These are phyloP conservation scores for Auriscalpium orientale DNA, from an alignment of 768 basidiomycete species.

Conservation along the genomic window DNA sequence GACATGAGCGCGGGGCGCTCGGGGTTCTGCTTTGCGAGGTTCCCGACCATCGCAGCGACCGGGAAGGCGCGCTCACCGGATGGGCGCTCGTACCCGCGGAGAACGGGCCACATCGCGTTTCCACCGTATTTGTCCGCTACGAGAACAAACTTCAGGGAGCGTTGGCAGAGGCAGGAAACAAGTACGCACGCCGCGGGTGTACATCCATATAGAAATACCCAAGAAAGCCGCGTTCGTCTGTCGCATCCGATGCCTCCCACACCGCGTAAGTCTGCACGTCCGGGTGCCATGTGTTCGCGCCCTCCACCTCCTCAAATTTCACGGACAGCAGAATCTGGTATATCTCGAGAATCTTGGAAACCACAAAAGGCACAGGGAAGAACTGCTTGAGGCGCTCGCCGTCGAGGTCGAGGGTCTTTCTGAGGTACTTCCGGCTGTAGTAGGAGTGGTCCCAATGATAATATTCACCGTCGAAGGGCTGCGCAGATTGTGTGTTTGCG, in stretches of 20 bases:
- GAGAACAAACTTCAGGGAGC: background rate
- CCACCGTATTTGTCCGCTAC: conserved; percentile 75
- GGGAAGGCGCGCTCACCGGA: conserved; percentile 65
- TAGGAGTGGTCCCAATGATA: conserved; percentile 79
- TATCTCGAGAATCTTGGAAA: conserved; percentile 74
- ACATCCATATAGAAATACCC: conserved; percentile 87
- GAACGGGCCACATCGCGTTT: conserved; percentile 77
- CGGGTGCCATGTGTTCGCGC: conserved; percentile 76
- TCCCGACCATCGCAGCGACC: conserved; percentile 81
- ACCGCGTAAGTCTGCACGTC: conserved; percentile 82
- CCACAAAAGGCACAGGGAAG: conserved; percentile 80
- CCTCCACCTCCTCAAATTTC: conserved; percentile 42
- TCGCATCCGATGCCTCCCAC: conserved; percentile 76
- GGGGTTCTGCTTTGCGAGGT: conserved; percentile 78
- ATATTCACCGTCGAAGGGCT: conserved; percentile 64
- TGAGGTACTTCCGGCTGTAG: conserved; percentile 59
- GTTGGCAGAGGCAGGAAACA: background rate
- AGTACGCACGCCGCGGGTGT: conserved; percentile 63
- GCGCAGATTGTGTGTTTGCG: conserved; percentile 33
- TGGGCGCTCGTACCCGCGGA: conserved; percentile 52
- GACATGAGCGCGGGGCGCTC: conserved; percentile 78
- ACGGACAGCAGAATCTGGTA: conserved; percentile 84
- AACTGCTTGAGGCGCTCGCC: conserved; percentile 80
- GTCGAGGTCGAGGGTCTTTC: conserved; percentile 61
- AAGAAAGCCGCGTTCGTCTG: conserved; percentile 62